A percentile compares a stretch with the other conserved stretches of the same genome.
Conservation (phyloP, 1,139 yeast species). For the Saccharomyces hybrid region DNA sequence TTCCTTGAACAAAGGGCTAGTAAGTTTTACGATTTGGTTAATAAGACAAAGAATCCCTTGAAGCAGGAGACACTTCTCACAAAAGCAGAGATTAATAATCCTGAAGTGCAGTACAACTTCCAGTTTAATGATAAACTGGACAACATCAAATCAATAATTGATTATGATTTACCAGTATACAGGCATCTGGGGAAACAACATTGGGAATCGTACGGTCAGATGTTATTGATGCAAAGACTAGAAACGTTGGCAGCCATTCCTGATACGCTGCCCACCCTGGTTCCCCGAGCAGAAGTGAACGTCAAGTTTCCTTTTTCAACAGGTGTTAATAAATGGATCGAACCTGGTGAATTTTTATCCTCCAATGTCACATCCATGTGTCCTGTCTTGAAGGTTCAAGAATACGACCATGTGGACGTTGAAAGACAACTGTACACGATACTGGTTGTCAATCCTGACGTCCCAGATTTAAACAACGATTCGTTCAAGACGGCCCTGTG, state of each 20-base stretch:
- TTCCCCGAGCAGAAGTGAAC: slow-evolving; percentile 71
- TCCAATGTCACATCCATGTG: slow-evolving; percentile 64
- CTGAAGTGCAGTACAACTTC: slow-evolving; percentile 72
- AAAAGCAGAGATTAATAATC: slow-evolving; percentile 62
- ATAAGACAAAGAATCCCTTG: slow-evolving; percentile 25
- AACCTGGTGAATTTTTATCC: slow-evolving; percentile 71
- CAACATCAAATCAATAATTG: slow-evolving; percentile 42
- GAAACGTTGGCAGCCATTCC: slow-evolving; percentile 84
- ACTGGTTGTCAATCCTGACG: slow-evolving; percentile 83
- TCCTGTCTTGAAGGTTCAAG: slow-evolving; percentile 69
- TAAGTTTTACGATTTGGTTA: slow-evolving; percentile 19
- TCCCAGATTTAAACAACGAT: slow-evolving; percentile 68
- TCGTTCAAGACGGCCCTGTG: slow-evolving; percentile 65
- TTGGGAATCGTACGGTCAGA: slow-evolving; percentile 58
- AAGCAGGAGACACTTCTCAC: slow-evolving; percentile 30
- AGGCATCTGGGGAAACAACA: slow-evolving; percentile 57
- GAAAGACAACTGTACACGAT: slow-evolving; percentile 55
- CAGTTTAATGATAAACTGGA: slow-evolving; percentile 35
- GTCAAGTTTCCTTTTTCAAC: slow-evolving; percentile 68
- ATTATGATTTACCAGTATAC: slow-evolving; percentile 70
- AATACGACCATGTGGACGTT: slow-evolving; percentile 49
- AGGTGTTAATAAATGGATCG: slow-evolving; percentile 55
- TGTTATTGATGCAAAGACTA: slow-evolving; percentile 55
- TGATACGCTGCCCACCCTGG: slow-evolving; percentile 83
- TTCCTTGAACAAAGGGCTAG: slow-evolving; percentile 44